phyloP scores from a whole-genome alignment of 306 rosid species.

The Vigna angularis region DNA sequence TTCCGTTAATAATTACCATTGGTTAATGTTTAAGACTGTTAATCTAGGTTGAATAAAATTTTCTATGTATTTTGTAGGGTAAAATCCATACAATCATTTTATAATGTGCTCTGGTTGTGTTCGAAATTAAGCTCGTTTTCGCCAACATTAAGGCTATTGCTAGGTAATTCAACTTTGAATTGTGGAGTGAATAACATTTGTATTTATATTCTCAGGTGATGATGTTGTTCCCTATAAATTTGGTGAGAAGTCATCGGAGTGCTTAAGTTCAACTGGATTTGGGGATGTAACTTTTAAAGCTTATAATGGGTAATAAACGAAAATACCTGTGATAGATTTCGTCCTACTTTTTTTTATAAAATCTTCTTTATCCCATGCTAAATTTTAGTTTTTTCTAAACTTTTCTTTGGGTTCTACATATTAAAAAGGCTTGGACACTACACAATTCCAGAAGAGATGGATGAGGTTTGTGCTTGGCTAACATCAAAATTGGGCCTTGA shows the following conservation, averaged over 20 bases:
- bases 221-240: conserved; percentile 78
- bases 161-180: conserved; percentile 30
- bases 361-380: conserved; percentile 1
- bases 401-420: neutral
- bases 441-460: conserved; percentile 94
- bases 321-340: conserved; percentile 14
- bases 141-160: neutral
- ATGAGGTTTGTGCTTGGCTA: conserved; percentile 86
- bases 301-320: conserved; percentile 64
- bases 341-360: neutral
- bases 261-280: conserved; percentile 69
- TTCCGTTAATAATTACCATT: neutral
- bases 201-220: conserved; percentile 61
- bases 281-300: conserved; percentile 80
- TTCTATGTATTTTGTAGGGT: neutral
- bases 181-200: conserved; percentile 22
- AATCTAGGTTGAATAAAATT: neutral
- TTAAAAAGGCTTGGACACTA: conserved; percentile 86
- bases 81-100: neutral
- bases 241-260: conserved; percentile 84
- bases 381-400: neutral
- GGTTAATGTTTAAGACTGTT: neutral
- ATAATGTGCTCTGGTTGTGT: conserved; percentile 11
- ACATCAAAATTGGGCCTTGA: conserved; percentile 79
- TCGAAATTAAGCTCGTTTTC: neutral